These are phyloP conservation scores for Cryptococcus depauperatus DNA, from an alignment of 1,284 basidiomycete species.

Conservation along the genomic window DNA sequence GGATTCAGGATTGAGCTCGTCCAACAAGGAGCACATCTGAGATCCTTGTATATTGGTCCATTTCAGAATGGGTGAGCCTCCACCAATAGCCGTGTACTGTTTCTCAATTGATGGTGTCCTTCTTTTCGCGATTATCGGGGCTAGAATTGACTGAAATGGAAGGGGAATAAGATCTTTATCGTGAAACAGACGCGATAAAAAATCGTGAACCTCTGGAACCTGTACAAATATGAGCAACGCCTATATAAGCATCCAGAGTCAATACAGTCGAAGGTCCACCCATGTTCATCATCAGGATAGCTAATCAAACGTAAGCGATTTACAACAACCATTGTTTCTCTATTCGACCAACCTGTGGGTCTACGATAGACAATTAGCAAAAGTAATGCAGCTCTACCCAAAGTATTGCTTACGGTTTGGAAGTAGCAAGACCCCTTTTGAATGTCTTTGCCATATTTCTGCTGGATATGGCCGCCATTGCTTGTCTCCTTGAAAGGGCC, in stretches of 20 bases:
- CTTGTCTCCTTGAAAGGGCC: too few relatives aligned
- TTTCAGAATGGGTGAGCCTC: conserved; percentile 91
- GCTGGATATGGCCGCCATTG: too few relatives aligned
- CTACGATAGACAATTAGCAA: too few relatives aligned
- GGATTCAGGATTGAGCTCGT: conserved; percentile 83
- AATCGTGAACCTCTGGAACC: conserved; percentile 79
- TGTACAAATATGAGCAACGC: conserved; percentile 32
- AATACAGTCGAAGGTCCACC: conserved; percentile 83
- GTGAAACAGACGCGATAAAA: conserved; percentile 86
- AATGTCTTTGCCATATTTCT: too few relatives aligned
- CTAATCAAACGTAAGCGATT: too few relatives aligned
- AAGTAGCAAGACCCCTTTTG: too few relatives aligned
- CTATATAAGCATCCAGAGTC: background rate
- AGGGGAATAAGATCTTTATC: conserved; percentile 95
- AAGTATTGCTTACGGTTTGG: too few relatives aligned
- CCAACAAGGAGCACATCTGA: conserved; percentile 80
- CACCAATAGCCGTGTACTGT: conserved; percentile 92
- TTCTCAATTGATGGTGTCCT: conserved; percentile 91
- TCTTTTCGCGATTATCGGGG: conserved; percentile 79
- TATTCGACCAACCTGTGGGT: too few relatives aligned
- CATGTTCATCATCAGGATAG: conserved; percentile 97
- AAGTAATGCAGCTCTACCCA: too few relatives aligned
- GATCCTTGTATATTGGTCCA: conserved; percentile 87
- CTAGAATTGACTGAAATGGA: conserved; percentile 80
- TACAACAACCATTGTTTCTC: too few relatives aligned